Conservation (phyloP, 1,139 yeast genomes). For the Suhomyces taliae region DNA sequence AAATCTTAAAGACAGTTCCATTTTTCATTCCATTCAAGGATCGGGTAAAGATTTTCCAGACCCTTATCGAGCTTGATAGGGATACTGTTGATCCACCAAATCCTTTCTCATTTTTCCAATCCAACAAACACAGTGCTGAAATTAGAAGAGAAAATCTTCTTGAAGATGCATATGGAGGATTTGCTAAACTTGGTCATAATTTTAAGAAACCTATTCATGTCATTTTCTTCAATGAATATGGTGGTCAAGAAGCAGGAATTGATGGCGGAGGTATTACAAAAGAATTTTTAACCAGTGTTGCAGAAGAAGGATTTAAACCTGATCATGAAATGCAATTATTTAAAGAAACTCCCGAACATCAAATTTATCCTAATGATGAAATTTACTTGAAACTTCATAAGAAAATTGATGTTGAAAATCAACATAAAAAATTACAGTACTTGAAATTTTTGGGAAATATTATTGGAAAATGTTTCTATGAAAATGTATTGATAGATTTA, state of each 20-base stretch:
- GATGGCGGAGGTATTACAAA: constrained; percentile 98
- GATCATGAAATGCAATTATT: constrained; percentile 40
- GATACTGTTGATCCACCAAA: constrained; percentile 20
- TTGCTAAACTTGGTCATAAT: constrained; percentile 40
- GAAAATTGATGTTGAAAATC: constrained; percentile 28
- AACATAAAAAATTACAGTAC: constrained; percentile 36
- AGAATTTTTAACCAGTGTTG: constrained; percentile 77
- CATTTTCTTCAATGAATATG: constrained; percentile 68
- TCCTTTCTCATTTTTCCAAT: constrained; percentile 17
- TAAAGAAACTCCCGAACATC: constrained; percentile 53
- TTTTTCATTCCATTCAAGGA: constrained; percentile 75
- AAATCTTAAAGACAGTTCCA: constrained; percentile 66
- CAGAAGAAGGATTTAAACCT: constrained; percentile 63
- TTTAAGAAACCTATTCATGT: constrained; percentile 66
- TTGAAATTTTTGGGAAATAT: constrained; percentile 73
- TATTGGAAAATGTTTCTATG: constrained; percentile 89
- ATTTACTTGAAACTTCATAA: constrained; percentile 36
- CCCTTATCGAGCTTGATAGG: constrained; percentile 57
- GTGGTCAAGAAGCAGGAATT: constrained; percentile 80
- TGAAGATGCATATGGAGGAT: constrained; percentile 70
- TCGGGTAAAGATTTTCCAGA: constrained; percentile 72
- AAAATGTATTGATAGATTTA: constrained; percentile 75
- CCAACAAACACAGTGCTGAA: constrained; percentile 42
- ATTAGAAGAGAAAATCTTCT: constrained; percentile 69
- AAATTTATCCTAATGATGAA: constrained; percentile 74